Evolutionary conservation across 164 flowering plant species (phyloP), one percentile per base, ranked within the genome.

Genomic region (Protea cynaroides): DNA sequence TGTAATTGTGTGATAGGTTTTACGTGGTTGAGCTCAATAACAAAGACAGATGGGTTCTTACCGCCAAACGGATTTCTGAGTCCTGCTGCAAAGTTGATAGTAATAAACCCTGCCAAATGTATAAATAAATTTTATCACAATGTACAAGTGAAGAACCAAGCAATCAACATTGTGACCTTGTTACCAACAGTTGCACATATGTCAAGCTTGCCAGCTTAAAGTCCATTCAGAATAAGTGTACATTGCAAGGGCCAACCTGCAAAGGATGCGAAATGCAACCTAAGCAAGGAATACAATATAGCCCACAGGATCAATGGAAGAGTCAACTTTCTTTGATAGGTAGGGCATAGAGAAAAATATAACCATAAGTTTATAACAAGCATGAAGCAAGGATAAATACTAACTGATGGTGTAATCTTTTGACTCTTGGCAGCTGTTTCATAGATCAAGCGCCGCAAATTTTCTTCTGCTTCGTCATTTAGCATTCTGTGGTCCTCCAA

Each of bases 351-450:
- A 47, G 25, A 49, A 43, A 50, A 23, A 62, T 19, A 36, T 7
- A 44, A 23, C 0, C 21, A 56, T 40, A 60, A 22, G 37, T 49
- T 25, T 8, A 38, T 1, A 21, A 10, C 14, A 47, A 52, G 29
- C 15, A 38, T 23, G 14, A 61, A 62, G 43, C 56, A 49, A 63
- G 21, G 40, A 56, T 46, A 66, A 47, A 18, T 50, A 72, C 87
- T 78, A 60, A 93, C 98, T 21, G 92, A 87, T 69, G 98, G 96
- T 76, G 87, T 86, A 72, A 89, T 71, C 84, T 90, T 93, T 34
- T 88, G 62, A 66, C 86, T 84, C 59, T 60, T 77, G 65, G 95
- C 77, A 68, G 92, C 97, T 66, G 75, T 66, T 65, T 80, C 84
- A 78, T 86, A 90, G 23, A 93, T 79, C 75, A 90, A 66, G 13